phyloP scores from a whole-genome alignment of 345 rosid species.

The Xanthoceras sorbifolium region DNA sequence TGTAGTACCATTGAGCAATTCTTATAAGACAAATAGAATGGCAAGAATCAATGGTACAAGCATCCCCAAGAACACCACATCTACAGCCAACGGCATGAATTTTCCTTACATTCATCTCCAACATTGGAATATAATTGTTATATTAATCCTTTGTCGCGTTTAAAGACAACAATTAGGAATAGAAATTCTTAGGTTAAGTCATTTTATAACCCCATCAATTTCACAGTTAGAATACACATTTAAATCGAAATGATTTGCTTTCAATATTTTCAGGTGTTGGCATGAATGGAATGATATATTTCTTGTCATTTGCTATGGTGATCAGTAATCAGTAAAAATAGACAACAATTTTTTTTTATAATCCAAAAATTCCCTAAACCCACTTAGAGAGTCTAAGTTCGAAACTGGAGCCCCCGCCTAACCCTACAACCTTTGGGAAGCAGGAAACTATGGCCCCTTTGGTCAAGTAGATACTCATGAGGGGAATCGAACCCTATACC shows the following conservation, averaged over 20 bases:
- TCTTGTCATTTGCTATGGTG: not conserved
- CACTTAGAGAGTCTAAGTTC: no score
- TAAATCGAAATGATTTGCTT: no score
- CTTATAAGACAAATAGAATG: not conserved
- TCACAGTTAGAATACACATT: not conserved
- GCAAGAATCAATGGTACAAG: not conserved
- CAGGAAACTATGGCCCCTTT: no score
- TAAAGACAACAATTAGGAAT: not conserved
- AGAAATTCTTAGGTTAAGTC: not conserved
- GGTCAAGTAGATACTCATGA: no score
- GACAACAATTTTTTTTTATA: no score
- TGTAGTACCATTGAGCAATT: not conserved
- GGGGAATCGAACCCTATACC: no score
- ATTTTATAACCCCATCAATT: not conserved
- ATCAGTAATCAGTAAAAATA: not conserved
- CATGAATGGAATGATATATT: not conserved
- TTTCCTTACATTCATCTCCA: conserved; percentile 8
- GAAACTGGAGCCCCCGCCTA: no score
- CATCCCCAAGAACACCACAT: not conserved
- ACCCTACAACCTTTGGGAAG: no score
- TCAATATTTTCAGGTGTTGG: not conserved
- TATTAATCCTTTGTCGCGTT: not conserved
- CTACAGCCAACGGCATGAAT: not conserved
- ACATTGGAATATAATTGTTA: not conserved
- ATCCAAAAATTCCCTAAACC: no score